Conservation (phyloP, 257 asterid species). For the Osmanthus fragrans region DNA sequence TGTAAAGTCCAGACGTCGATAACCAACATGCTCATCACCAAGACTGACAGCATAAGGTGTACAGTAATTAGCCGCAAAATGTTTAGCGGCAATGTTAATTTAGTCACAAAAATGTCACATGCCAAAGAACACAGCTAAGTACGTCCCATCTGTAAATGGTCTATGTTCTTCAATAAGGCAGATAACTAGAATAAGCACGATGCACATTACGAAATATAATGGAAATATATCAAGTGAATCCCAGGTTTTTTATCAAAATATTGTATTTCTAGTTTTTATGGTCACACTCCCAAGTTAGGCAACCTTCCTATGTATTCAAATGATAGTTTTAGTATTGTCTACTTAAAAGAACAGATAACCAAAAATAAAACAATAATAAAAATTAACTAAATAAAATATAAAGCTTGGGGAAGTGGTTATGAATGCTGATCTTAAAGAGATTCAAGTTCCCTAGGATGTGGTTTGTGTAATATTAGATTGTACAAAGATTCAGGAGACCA, state of each 20-base stretch:
- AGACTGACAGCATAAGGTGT: constrained; percentile 55
- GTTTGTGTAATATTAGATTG: background rate
- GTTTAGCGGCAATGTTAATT: constrained; percentile 14
- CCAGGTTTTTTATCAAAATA: background rate
- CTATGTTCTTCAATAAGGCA: background rate
- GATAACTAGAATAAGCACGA: background rate
- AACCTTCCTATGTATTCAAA: background rate
- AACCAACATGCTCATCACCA: constrained; percentile 91
- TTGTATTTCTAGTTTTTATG: background rate
- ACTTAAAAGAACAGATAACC: background rate
- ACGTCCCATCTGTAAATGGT: background rate
- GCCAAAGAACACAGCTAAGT: constrained; percentile 17
- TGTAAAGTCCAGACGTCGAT: constrained; percentile 66
- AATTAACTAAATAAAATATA: background rate
- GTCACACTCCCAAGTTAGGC: background rate
- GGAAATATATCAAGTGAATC: background rate
- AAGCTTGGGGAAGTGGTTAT: background rate
- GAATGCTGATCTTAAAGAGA: background rate
- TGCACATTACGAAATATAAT: background rate
- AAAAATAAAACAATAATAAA: background rate
- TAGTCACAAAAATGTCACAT: constrained; percentile 3
- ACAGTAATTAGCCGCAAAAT: constrained; percentile 10
- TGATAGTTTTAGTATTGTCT: background rate
- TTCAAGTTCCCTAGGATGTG: background rate
- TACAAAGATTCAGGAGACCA: background rate